Evolutionary conservation across 2,329 filamentous ascomycete genomes (phyloP).

Genomic region (Paracoccidioides brasiliensis): DNA sequence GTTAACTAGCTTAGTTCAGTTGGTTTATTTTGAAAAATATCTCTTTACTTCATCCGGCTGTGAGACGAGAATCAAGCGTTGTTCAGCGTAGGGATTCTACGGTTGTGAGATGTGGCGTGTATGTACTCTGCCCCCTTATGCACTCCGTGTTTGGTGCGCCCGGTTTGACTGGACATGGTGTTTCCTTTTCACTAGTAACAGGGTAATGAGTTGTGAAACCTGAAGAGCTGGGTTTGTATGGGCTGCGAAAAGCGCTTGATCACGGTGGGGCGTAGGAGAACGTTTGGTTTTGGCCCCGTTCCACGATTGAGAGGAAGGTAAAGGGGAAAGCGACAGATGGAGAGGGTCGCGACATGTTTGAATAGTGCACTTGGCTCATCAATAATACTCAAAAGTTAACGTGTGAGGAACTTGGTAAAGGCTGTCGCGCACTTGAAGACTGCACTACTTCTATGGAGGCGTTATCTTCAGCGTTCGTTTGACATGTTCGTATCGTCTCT

Average conservation of each 20-base stretch:
- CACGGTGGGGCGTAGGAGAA: neutral
- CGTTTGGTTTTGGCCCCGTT: neutral
- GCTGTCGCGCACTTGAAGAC: neutral
- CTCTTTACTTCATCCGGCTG: too few relatives aligned
- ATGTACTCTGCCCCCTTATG: too few relatives aligned
- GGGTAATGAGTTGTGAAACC: neutral
- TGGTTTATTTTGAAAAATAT: too few relatives aligned
- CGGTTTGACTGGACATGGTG: neutral
- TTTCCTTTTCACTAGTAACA: neutral
- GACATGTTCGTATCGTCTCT: neutral
- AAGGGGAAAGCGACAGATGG: neutral
- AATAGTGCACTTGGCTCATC: neutral
- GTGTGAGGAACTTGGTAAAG: neutral
- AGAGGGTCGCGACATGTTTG: neutral
- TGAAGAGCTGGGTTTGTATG: neutral
- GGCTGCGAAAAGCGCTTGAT: neutral
- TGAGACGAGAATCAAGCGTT: neutral
- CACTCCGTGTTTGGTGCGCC: neutral
- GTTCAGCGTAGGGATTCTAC: neutral
- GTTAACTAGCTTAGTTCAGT: too few relatives aligned
- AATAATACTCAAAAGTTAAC: neutral
- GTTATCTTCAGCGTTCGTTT: neutral
- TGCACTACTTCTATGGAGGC: neutral
- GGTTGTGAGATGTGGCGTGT: too few relatives aligned
- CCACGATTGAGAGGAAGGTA: neutral